Evolutionary conservation across 192 early-diverging fungal genomes (phyloP), one percentile per base, ranked within the genome.

Genomic region (Linderina pennispora): DNA sequence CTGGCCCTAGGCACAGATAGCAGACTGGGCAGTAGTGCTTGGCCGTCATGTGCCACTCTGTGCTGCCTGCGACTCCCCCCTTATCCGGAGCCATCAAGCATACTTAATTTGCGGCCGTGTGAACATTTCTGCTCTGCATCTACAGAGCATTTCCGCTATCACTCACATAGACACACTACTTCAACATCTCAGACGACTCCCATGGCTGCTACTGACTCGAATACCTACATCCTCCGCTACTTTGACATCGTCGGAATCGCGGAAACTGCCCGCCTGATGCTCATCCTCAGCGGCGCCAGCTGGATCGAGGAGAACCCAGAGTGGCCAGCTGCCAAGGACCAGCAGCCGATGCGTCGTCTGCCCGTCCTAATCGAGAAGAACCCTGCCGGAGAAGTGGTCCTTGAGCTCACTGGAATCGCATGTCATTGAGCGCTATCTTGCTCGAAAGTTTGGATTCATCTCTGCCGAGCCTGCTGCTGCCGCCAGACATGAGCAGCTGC

Each of bases 391-490:
- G 48, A 43, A 33, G 55, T 52, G 3, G 51, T 51, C 23, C 53
- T 73, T 42, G 15, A 60, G 2, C 23, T 78, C 8, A 53, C 61
- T 34, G n/a, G 74, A 82, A 22, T 53, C 67, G 0, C 45, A 50
- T 11, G 58, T 65, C 1, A 79, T 82, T 21, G 69, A 70, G 31
- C 77, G 80, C 35, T 79, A 77, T 48, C 47, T 82, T 6, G 47
- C 69, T 11, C 40, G 47, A 48, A 74, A 41, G 31, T 71, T 74
- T 43, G 71, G 58, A 4, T 50, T 75, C 22, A 20, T 65, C 20
- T 64, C 41, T 0, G 37, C 46, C 19, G 59, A 51, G 17, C 50
- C 52, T n/a, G 61, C 74, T 38, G 39, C 69, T 26, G 57, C 55
- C 4, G 39, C 56, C 5, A 36, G 43, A 15, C 54, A 74, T 40